Base-by-base conservation (phyloP, 2,329 filamentous ascomycete species). In the Clonostachys rhizophaga region DNA sequence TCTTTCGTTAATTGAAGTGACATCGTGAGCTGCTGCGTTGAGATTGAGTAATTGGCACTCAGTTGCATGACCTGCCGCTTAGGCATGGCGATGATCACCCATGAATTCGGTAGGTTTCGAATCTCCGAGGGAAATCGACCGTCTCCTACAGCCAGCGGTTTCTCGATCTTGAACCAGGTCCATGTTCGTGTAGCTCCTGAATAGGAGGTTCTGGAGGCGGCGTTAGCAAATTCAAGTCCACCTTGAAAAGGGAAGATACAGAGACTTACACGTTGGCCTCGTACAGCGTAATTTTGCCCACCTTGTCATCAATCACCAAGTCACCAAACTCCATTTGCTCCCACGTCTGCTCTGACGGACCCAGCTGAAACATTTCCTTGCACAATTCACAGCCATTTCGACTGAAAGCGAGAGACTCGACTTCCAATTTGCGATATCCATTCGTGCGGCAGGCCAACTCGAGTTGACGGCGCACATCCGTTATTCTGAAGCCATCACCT, bases 1-100 rank as follows among this genome's bases (percentile, higher is more conserved):
- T 57, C 44, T 44, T 49, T 54, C 43, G 54, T 57, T 37, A 58
- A 50, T 36, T 47, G 52, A 43, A 55, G 54, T 18, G 46, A 42
- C 14, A 58, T 47, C 7, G 14, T 40, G 14, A 52, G 42, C 43
- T 50, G 54, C 20, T 34, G 17, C 13, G 43, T 49, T 14, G 40
- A 16, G 16, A 33, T 30, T 18, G 30, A 14, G 11, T 34, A 33
- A 16, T 13, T 37, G 35, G 39, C 37, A n/a, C 17, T 34, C 16
- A 18, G 14, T 10, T 16, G 5, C 17, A 35, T 13, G 10, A 30
- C 8, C 14, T n/a, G n/a, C 12, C 37, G 37, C 11, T 42, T 13
- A 24, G 24, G 16, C 33, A 39, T 39, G 14, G 36, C 36, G 17
- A 39, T n/a, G 36, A 39, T 18, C 14, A 39, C 14, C 36, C 36